Evolutionary conservation across 2,329 filamentous ascomycete genomes (phyloP), one percentile per base, ranked within the genome.

Genomic region (Cladophialophora carrionii): DNA sequence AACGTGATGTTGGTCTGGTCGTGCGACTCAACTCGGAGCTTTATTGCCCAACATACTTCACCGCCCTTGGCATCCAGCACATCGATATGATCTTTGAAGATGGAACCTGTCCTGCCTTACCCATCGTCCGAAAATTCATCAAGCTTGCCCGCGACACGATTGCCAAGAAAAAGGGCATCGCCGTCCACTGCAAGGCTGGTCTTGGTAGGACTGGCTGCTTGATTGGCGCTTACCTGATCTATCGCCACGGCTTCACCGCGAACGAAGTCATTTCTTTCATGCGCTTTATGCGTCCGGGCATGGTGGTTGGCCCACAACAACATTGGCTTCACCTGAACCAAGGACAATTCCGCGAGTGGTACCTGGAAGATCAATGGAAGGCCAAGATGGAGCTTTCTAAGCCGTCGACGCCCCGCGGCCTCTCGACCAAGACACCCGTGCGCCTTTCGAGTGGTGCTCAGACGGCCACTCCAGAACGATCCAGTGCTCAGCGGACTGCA

Each of bases 71-170:
- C 32, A 98, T 99, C 74, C 89, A 92, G 73, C 95, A 99, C 76
- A 83, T 98, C 48, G 95, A 99, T 80, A 99, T 99, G 95, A 98
- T 99, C 74, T 99, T 99, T 75, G 95, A 98, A 74, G 95, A 99
- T 73, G 95, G 95, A 70, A 99, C 95, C 3, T 99, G 95, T 77
- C 95, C 95, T 24, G 88, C 92, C 1, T 82, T 99, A 59, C 87
- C 87, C 20, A 88, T 93, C n/a, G 95, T 99, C 31, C 88, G 91
- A 71, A 93, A 93, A 76, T 99, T 99, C 76, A 94, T 99, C 77
- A 91, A 91, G 71, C 84, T 99, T 65, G 93, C 95, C 0, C 95
- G 98, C 75, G 90, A 96, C 75, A 96, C 90, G 79, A 99, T 99
- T 74, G 93, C 89, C 0, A 91, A 90, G 80, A 92, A 93, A 79